Base-by-base conservation (phyloP, 2,329 filamentous ascomycete species). In the Cladosporium phlei region DNA sequence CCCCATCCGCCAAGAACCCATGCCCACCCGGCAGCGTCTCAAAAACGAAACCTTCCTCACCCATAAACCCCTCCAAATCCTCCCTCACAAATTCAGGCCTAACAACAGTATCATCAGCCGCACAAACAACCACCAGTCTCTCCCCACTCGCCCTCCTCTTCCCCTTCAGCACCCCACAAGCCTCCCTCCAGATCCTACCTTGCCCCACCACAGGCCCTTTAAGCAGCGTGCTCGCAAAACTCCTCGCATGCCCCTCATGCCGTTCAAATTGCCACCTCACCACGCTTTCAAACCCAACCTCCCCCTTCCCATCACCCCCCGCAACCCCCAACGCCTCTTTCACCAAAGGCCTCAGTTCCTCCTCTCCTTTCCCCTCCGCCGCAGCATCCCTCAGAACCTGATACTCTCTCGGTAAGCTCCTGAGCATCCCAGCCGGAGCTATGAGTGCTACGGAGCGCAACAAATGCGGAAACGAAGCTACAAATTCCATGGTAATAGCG, bases 241-340 rank as follows among this genome's bases (percentile, higher is more conserved):
- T 50, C 17, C 38, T 38, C n/a, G 49, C 25, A 9, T 53, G 52
- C 5, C 55, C 55, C 32, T 48, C 19, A 32, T 58, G 55, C 7
- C 52, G 22, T 8, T 54, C 48, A 22, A 44, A 57, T 30, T 58
- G 55, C 55, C 55, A 58, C 14, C 51, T 42, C 7, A 51, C 38
- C 10, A 52, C 47, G 4, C 29, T 47, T 10, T 22, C 35, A 12
- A 38, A 24, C 2, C 21, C 8, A 10, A 47, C 28, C 21, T 52
- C 45, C 2, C 30, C 24, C 16, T 21, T 12, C 5, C 16, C 5
- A 2, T 21, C 24, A 4, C 3, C 21, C 4, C 30, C 42, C 8
- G 9, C 42, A 3, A 45, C 24, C 1, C 42, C 42, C 12, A 37
- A 20, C 11, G 37, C 42, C 3, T 32, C 42, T 4, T 16, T 25